Base-by-base conservation (phyloP, 345 rosid species). In the Xanthoceras sorbifolium region DNA sequence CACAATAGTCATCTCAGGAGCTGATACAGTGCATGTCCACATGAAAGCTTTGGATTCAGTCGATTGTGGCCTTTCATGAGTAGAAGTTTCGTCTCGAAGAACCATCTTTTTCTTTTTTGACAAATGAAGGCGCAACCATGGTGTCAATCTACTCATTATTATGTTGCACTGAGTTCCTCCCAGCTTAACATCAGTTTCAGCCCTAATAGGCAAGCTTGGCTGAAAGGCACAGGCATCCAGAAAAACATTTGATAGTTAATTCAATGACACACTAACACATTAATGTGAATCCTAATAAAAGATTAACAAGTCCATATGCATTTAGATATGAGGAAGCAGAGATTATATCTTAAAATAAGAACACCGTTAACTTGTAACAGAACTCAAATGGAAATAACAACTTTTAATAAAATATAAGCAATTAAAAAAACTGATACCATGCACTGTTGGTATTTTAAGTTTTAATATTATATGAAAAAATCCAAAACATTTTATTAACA, bases 11-110 rank as follows among this genome's bases (percentile, higher is more conserved):
- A 96, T 90, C 85, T 96, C 99, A 76, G 99, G 99, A 71, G 99
- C 99, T 62, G 99, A 91, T 75, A 91, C 85, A 78, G 97, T 93
- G 84, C 94, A 84, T 23, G 99, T 93, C 99, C 99, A 96, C 90
- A 91, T 86, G 36, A 96, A 77, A 77, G 82, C 83, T 84, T 92
- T 89, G 34, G 81, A 77, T 73, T 87, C 93, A 42, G 85, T 71
- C 15, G 89, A 79, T 78, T 82, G 86, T 64, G 90, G 78, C 84
- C 80, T 92, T 73, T 75, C 82, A 9, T 65, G 44, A 67, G 84
- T 54, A 82, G 86, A 80, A 71, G 72, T 61, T 73, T 81, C 91
- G 70, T 89, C 91, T 64, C 76, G 93, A 79, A 96, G 92, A 57
- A 86, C 89, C 89, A 88, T 76, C 71, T 82, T 90, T 82, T 86